Evolutionary conservation across 2,329 filamentous ascomycete species (phyloP).

Genomic region (Endoconidiophora polonica): DNA sequence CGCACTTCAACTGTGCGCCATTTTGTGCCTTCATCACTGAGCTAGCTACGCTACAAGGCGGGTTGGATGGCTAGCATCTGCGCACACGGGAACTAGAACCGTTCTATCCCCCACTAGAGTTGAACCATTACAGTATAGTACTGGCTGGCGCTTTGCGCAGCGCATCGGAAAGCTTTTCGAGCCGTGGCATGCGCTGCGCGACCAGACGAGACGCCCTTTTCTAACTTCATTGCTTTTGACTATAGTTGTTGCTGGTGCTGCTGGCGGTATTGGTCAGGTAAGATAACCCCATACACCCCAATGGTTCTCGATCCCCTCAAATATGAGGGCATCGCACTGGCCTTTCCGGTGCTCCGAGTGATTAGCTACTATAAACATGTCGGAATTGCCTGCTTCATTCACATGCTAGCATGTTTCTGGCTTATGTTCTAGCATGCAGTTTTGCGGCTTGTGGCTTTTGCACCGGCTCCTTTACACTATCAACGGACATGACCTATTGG

Average conservation of each 20-base stretch:
- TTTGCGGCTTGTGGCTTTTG: background rate
- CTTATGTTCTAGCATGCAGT: background rate
- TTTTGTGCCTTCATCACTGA: background rate
- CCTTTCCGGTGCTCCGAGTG: background rate
- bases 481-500: background rate
- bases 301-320: background rate
- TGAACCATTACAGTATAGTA: background rate
- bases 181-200: too few species aligned
- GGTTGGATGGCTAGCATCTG: background rate
- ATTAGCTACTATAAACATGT: too few species aligned
- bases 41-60: background rate
- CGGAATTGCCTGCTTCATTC: too few species aligned
- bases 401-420: too few species aligned
- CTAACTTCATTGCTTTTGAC: conserved; percentile 13
- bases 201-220: too few species aligned
- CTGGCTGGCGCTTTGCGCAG: too few species aligned
- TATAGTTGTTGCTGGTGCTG: conserved; percentile 75
- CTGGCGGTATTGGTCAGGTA: conserved; percentile 97
- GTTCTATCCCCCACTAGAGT: background rate
- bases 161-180: too few species aligned
- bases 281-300: conserved; percentile 16
- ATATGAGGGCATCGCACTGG: too few species aligned
- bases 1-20: background rate
- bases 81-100: background rate
- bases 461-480: conserved; percentile 1